phyloP scores from a whole-genome alignment of 2,329 filamentous ascomycete species.

The Fusarium sp. region DNA sequence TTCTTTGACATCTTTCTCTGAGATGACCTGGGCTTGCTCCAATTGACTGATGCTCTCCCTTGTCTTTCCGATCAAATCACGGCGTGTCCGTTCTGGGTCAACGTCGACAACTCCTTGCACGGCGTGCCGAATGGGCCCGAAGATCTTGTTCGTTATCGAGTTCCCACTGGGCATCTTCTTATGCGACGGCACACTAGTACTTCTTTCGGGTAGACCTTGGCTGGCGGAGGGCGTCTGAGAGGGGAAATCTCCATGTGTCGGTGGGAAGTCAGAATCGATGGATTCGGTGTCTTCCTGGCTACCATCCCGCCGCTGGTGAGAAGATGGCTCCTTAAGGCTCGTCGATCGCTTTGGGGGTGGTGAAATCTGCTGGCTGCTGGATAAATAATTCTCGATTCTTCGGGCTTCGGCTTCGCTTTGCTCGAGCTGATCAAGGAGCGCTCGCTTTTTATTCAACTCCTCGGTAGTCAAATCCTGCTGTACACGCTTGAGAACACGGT shows the following conservation, averaged over 20 bases:
- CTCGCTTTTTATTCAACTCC: slow-evolving; percentile 88
- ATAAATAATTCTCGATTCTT: slow-evolving; percentile 93
- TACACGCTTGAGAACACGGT: slow-evolving; percentile 92
- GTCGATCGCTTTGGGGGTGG: slow-evolving; percentile 78
- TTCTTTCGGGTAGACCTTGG: slow-evolving; percentile 76
- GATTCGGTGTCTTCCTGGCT: slow-evolving; percentile 85
- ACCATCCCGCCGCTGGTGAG: slow-evolving; percentile 68
- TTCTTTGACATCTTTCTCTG: slow-evolving; percentile 92
- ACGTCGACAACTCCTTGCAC: slow-evolving; percentile 97
- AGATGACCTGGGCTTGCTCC: slow-evolving; percentile 90
- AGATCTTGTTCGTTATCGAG: slow-evolving; percentile 93
- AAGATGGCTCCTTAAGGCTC: slow-evolving; percentile 66
- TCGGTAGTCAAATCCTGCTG: slow-evolving; percentile 98
- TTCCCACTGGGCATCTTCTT: slow-evolving; percentile 88
- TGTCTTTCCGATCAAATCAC: slow-evolving; percentile 96
- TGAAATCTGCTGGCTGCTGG: slow-evolving; percentile 75
- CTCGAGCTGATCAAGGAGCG: slow-evolving; percentile 89
- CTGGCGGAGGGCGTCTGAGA: slow-evolving; percentile 79
- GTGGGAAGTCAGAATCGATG: slow-evolving; percentile 96
- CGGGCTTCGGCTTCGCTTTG: slow-evolving; percentile 92
- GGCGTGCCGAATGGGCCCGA: slow-evolving; percentile 94
- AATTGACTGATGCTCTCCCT: slow-evolving; percentile 88
- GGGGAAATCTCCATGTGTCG: slow-evolving; percentile 81
- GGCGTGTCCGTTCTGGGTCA: slow-evolving; percentile 91
- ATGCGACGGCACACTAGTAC: slow-evolving; percentile 66